phyloP scores from a whole-genome alignment of 257 asterid species.

The Nicotiana benthamiana region DNA sequence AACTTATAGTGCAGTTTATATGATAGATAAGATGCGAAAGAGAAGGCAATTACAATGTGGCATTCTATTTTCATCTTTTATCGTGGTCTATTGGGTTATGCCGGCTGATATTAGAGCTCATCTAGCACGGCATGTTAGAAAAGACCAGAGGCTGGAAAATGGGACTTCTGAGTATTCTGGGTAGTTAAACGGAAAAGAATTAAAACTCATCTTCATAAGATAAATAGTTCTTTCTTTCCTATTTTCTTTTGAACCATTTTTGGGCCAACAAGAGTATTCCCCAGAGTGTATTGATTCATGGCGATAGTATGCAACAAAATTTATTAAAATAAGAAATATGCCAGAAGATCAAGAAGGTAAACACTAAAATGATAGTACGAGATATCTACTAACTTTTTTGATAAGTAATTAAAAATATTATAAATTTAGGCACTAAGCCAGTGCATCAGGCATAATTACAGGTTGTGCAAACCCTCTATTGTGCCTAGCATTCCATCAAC shows the following conservation, averaged over 20 bases:
- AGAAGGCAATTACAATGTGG: background rate
- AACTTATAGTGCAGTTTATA: background rate
- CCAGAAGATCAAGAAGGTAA: background rate
- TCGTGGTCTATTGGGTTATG: background rate
- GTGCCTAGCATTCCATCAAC: too few species aligned
- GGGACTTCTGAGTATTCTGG: background rate
- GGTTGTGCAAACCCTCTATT: too few species aligned
- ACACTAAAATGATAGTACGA: background rate
- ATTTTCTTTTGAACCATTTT: background rate
- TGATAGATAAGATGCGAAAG: background rate
- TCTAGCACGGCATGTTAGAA: background rate
- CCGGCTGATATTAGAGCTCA: background rate
- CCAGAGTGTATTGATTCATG: background rate
- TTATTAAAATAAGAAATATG: background rate
- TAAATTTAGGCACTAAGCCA: too few species aligned
- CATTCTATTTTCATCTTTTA: background rate
- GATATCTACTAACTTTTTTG: background rate
- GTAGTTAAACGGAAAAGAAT: background rate
- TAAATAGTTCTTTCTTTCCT: background rate
- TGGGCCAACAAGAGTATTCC: background rate
- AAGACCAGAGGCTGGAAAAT: background rate
- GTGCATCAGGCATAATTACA: too few species aligned
- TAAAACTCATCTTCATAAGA: background rate
- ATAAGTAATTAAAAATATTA: too few species aligned
- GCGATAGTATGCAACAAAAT: background rate